These are phyloP conservation scores for Meyerozyma smithsonii DNA, from an alignment of 1,139 yeast genomes.

Conservation along the genomic window DNA sequence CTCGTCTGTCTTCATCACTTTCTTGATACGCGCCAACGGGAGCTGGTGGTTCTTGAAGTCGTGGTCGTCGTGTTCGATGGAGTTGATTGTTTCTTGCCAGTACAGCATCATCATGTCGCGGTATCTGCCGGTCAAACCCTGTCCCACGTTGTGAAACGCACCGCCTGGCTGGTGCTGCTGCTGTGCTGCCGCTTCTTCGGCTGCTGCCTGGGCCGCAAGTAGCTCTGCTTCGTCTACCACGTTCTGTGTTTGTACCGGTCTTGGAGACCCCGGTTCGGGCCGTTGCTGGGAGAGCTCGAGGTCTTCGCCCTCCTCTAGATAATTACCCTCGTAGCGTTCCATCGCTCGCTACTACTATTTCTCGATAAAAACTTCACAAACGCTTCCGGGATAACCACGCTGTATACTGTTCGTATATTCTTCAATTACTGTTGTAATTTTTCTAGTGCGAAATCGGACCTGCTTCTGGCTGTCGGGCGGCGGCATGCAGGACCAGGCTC, in stretches of 20 bases:
- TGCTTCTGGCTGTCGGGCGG: not conserved
- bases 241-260: not conserved
- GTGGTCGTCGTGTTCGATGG: conserved; percentile 83
- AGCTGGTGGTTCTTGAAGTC: conserved; percentile 92
- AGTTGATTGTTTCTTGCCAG: conserved; percentile 94
- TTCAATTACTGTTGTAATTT: not conserved
- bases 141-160: conserved; percentile 90
- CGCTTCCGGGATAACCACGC: not conserved
- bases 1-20: conserved; percentile 97
- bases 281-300: not conserved
- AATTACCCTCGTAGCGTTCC: conserved; percentile 3
- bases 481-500: too few species aligned
- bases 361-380: too few species aligned
- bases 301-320: conserved; percentile 2
- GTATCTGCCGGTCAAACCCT: conserved; percentile 79
- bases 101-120: conserved; percentile 88
- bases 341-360: not conserved
- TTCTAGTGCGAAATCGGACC: conserved; percentile 2
- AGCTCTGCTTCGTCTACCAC: conserved; percentile 4
- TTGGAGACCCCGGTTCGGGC: not conserved
- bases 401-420: not conserved
- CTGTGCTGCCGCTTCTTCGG: conserved; percentile 41
- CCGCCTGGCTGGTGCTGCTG: conserved; percentile 51
- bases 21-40: conserved; percentile 90
- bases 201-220: conserved; percentile 43